phyloP scores from a whole-genome alignment of 257 asterid genomes.

The Rhazya stricta region DNA sequence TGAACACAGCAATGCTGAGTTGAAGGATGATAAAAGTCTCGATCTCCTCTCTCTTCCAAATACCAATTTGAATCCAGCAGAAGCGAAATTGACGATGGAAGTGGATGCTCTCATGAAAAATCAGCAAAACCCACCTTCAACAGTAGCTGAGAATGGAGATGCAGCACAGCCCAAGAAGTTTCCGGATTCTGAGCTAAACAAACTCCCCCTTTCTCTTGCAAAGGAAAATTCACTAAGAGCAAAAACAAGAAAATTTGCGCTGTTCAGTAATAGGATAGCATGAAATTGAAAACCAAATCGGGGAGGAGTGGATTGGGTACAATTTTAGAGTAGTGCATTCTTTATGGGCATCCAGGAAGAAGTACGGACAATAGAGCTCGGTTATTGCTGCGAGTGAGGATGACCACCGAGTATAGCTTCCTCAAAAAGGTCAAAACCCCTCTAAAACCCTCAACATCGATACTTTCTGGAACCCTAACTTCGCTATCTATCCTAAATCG shows the following conservation, averaged over 20 bases:
- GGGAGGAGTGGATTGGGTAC: neutral
- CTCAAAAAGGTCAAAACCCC: neutral
- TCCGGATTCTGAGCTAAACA: neutral
- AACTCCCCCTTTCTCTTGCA: neutral
- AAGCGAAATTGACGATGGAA: conserved; percentile 9
- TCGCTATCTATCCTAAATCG: too few relatives aligned
- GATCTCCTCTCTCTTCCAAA: neutral
- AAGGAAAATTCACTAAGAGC: neutral
- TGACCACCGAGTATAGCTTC: neutral
- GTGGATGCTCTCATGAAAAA: conserved; percentile 15
- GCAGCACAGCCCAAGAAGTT: neutral
- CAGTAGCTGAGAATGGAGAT: neutral
- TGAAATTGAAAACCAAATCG: neutral
- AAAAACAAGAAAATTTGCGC: neutral
- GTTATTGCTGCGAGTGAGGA: neutral
- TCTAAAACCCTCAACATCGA: neutral
- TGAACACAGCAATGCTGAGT: neutral
- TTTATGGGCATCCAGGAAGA: neutral
- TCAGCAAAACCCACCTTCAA: neutral
- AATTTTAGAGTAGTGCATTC: neutral
- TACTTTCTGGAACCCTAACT: too few relatives aligned
- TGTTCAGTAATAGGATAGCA: neutral
- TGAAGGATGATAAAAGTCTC: conserved; percentile 9
- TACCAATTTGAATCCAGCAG: conserved; percentile 4
- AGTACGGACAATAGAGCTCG: neutral